A percentile compares a stretch with the other conserved stretches of the same genome.
Conservation (phyloP, 2,329 filamentous ascomycete species). For the Colletotrichum costaricense region DNA sequence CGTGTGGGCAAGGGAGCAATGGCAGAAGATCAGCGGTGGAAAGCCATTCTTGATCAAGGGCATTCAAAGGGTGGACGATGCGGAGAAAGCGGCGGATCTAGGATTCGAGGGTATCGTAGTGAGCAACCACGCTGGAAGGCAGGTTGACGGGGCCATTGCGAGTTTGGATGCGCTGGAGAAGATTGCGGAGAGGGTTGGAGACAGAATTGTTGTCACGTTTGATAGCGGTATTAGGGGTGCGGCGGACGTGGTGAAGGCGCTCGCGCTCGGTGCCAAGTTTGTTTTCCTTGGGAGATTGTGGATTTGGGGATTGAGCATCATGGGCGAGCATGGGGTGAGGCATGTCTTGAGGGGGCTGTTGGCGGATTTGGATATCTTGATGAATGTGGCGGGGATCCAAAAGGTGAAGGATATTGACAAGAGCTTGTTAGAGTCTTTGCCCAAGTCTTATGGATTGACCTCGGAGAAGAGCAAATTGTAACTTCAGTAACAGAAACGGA, state of each 20-base stretch:
- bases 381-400: slow-evolving; percentile 64
- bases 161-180: slow-evolving; percentile 60
- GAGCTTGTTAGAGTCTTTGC: slow-evolving; percentile 21
- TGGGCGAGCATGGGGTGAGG: slow-evolving; percentile 27
- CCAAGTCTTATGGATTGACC: slow-evolving; percentile 14
- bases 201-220: slow-evolving; percentile 47
- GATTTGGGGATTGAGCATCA: slow-evolving; percentile 53
- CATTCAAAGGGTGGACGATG: slow-evolving; percentile 70
- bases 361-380: slow-evolving; percentile 65
- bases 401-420: slow-evolving; percentile 49
- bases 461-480: slow-evolving; percentile 29
- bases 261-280: slow-evolving; percentile 67
- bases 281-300: slow-evolving; percentile 70
- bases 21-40: slow-evolving; percentile 68
- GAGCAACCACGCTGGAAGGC: slow-evolving; percentile 69
- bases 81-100: slow-evolving; percentile 65
- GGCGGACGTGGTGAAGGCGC: slow-evolving; percentile 68
- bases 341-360: slow-evolving; percentile 46
- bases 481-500: neutral
- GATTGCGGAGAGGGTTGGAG: slow-evolving; percentile 49
- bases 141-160: slow-evolving; percentile 57
- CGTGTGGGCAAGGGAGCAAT: slow-evolving; percentile 68
- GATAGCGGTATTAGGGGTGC: slow-evolving; percentile 65
- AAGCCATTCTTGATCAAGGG: slow-evolving; percentile 71
- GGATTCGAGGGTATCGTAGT: slow-evolving; percentile 71